Percentiles rank a stretch among this genome's conserved stretches.
phyloP scores from a whole-genome alignment of 2,329 filamentous ascomycete species.

The Calonectria fujianensis region DNA sequence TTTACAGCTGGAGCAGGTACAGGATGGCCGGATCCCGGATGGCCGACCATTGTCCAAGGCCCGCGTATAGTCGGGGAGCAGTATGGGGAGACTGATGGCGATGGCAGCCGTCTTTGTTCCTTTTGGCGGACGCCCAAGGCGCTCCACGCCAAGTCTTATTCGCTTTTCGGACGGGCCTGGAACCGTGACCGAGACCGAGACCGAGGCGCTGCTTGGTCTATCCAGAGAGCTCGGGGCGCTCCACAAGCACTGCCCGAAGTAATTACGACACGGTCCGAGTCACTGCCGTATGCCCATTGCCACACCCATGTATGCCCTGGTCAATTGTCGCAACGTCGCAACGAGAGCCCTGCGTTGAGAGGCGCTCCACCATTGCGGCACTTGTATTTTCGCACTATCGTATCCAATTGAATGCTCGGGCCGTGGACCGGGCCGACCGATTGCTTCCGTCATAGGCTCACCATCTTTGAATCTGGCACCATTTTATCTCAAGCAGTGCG shows the following conservation, averaged over 20 bases:
- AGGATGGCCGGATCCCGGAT: slow-evolving; percentile 2
- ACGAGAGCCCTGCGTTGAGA: not conserved
- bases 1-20: not conserved
- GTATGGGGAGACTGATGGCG: not conserved
- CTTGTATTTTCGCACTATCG: no score
- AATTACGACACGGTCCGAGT: not conserved
- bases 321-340: no score
- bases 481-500: not conserved
- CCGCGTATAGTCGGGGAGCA: not conserved
- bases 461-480: not conserved
- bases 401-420: not conserved
- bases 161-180: not conserved
- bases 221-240: not conserved
- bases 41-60: not conserved
- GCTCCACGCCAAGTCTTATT: not conserved
- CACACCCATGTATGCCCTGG: not conserved
- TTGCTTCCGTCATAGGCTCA: not conserved
- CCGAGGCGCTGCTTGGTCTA: not conserved
- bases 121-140: not conserved
- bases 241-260: not conserved
- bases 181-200: not conserved
- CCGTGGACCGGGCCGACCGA: not conserved
- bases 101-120: not conserved
- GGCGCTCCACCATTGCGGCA: not conserved
- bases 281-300: not conserved